Percentiles rank a stretch among this genome's conserved stretches.
Conservation (phyloP, 441 rosid genomes). For the Croton laevigatus region DNA sequence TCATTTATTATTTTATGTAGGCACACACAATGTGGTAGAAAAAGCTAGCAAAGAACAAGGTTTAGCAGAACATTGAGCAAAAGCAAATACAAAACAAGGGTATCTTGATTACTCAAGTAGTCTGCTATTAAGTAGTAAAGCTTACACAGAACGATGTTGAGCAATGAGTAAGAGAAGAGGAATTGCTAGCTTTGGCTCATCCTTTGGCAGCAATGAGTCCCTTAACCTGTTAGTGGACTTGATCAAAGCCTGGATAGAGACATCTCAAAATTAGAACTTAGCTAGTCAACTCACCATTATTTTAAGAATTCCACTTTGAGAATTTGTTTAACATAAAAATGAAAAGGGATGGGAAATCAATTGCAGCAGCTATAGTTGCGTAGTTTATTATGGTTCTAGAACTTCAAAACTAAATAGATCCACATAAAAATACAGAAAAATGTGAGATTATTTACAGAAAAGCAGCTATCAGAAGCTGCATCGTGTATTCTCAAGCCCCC, state of each 20-base stretch:
- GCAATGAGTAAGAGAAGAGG: conserved; percentile 94
- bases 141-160: conserved; percentile 99
- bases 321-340: not conserved
- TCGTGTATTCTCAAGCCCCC: no score
- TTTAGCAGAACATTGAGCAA: conserved; percentile 58
- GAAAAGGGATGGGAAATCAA: not conserved
- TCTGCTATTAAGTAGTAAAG: conserved; percentile 23
- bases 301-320: not conserved
- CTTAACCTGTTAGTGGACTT: conserved; percentile 93
- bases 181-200: conserved; percentile 92
- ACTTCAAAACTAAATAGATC: not conserved
- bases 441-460: not conserved
- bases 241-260: conserved; percentile 72
- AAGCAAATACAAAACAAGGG: not conserved
- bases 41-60: conserved; percentile 90
- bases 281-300: not conserved
- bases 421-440: not conserved
- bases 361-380: not conserved
- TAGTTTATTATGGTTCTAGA: not conserved
- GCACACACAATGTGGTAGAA: conserved; percentile 21
- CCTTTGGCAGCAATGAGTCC: conserved; percentile 94
- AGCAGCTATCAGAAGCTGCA: not conserved
- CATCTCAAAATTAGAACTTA: conserved; percentile 1
- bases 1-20: conserved; percentile 1
- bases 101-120: not conserved